A percentile compares a stretch with the other conserved stretches of the same genome.
phyloP scores from a whole-genome alignment of 2,329 filamentous ascomycete species.

The Cyphellophora europaea region DNA sequence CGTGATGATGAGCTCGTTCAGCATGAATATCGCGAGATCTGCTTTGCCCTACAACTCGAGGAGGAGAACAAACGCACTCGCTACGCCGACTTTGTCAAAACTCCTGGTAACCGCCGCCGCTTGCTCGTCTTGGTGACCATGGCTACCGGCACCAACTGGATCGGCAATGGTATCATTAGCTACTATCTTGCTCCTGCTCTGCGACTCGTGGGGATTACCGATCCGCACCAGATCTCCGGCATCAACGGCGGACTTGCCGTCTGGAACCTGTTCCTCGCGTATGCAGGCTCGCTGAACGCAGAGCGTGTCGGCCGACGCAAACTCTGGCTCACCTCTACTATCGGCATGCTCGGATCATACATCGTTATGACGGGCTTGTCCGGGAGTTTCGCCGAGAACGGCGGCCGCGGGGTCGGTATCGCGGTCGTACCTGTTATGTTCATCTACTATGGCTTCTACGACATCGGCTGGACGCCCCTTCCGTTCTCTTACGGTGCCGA shows the following conservation, averaged over 20 bases:
- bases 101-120: slow-evolving; percentile 18
- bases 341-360: slow-evolving; percentile 20
- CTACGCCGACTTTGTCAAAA: slow-evolving; percentile 28
- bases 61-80: slow-evolving; percentile 55
- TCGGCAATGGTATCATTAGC: slow-evolving; percentile 16
- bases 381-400: slow-evolving; percentile 15
- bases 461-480: slow-evolving; percentile 26
- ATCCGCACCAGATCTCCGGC: slow-evolving; percentile 6
- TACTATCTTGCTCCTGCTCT: slow-evolving; percentile 16
- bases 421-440: slow-evolving; percentile 23
- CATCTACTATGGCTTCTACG: slow-evolving; percentile 24
- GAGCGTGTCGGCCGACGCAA: slow-evolving; percentile 19
- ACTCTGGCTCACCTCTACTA: slow-evolving; percentile 16
- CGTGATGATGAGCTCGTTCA: slow-evolving; percentile 51
- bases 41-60: slow-evolving; percentile 62
- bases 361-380: slow-evolving; percentile 20
- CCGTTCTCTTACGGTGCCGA: slow-evolving; percentile 33
- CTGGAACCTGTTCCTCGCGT: slow-evolving; percentile 19
- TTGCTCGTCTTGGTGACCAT: slow-evolving; percentile 20
- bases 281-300: slow-evolving; percentile 15
- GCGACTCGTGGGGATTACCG: slow-evolving; percentile 17
- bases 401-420: slow-evolving; percentile 12
- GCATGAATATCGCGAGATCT: slow-evolving; percentile 55
- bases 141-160: slow-evolving; percentile 7
- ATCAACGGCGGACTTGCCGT: slow-evolving; percentile 18